These are phyloP conservation scores for Globisporangium rhizosaccharum DNA, from an alignment of 352 stramenopile genomes.

Conservation along the genomic window DNA sequence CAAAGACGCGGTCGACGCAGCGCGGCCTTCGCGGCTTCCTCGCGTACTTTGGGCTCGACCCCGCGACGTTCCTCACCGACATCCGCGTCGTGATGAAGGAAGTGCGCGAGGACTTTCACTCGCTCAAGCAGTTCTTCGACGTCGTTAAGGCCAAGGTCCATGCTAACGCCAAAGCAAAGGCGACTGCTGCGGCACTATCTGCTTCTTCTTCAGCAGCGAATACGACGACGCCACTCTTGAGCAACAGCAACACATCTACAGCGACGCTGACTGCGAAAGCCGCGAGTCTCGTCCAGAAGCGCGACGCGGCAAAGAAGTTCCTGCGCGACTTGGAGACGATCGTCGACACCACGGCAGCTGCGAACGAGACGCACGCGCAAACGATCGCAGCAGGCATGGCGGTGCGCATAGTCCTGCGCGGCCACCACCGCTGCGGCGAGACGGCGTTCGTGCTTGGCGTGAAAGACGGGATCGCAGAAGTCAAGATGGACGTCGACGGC, in stretches of 20 bases:
- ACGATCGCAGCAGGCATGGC: constrained; percentile 42
- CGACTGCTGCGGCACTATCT: constrained; percentile 3
- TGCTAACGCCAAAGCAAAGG: constrained; percentile 16
- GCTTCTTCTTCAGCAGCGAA: neutral
- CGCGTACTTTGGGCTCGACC: constrained; percentile 73
- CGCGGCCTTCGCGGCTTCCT: constrained; percentile 58
- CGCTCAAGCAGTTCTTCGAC: constrained; percentile 54
- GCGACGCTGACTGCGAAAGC: neutral
- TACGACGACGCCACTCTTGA: neutral
- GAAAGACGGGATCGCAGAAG: constrained; percentile 54
- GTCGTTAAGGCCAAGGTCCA: constrained; percentile 55
- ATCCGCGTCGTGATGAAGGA: constrained; percentile 55
- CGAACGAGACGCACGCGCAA: constrained; percentile 34
- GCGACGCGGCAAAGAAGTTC: constrained; percentile 47
- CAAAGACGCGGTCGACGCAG: constrained; percentile 53
- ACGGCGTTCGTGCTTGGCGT: constrained; percentile 67
- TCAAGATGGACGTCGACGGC: constrained; percentile 80
- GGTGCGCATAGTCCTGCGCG: constrained; percentile 67
- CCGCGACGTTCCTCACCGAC: constrained; percentile 68
- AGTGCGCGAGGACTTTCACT: constrained; percentile 64
- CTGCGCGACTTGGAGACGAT: constrained; percentile 59
- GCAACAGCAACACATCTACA: neutral
- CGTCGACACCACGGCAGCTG: constrained; percentile 26
- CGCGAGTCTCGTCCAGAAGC: constrained; percentile 30
- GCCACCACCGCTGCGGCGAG: constrained; percentile 70